These are phyloP conservation scores for Debaryomycetaceae sp. DNA, from an alignment of 1,139 yeast genomes.

Conservation along the genomic window DNA sequence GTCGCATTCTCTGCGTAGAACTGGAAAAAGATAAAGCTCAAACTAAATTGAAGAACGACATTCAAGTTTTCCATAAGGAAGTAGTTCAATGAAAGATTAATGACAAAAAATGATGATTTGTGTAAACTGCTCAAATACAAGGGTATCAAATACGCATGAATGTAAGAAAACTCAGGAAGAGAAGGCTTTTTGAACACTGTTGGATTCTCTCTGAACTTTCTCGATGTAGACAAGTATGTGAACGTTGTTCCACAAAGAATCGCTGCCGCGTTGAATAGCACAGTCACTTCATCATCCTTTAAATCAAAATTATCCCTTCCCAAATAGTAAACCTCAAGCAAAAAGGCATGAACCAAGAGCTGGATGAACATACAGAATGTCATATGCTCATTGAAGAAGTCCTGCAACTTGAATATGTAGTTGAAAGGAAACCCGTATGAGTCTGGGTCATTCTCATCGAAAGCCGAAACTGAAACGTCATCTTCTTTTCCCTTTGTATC, in stretches of 20 bases:
- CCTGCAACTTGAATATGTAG: slow-evolving; percentile 33
- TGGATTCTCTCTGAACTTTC: slow-evolving; percentile 14
- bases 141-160: slow-evolving; percentile 36
- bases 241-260: slow-evolving; percentile 28
- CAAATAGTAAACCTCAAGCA: slow-evolving; percentile 30
- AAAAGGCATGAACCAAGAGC: slow-evolving; percentile 27
- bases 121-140: slow-evolving; percentile 21
- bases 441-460: slow-evolving; percentile 9
- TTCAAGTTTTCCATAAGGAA: slow-evolving; percentile 33
- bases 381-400: slow-evolving; percentile 37
- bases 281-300: slow-evolving; percentile 7
- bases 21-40: slow-evolving; percentile 27
- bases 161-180: slow-evolving; percentile 38
- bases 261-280: slow-evolving; percentile 37
- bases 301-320: slow-evolving; percentile 17
- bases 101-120: slow-evolving; percentile 23
- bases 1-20: slow-evolving; percentile 25
- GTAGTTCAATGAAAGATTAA: slow-evolving; percentile 37
- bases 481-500: background rate
- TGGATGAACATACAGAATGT: slow-evolving; percentile 32
- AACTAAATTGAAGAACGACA: slow-evolving; percentile 26
- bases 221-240: slow-evolving; percentile 22
- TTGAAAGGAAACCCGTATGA: slow-evolving; percentile 24
- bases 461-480: slow-evolving; percentile 1
- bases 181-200: slow-evolving; percentile 15